These are phyloP conservation scores for Viola odorata DNA, from an alignment of 345 rosid species.

Conservation along the genomic window DNA sequence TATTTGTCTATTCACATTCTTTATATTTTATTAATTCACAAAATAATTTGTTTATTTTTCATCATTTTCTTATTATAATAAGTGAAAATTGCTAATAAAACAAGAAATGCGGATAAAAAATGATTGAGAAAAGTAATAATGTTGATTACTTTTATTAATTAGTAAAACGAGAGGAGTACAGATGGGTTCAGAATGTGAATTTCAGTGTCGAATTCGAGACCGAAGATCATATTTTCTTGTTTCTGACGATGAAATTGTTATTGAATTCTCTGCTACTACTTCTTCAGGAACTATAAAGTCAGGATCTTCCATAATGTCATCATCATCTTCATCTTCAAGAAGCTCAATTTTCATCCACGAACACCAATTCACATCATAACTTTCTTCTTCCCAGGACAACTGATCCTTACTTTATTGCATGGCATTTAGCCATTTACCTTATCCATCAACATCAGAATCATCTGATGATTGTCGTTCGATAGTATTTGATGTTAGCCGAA, in stretches of 20 bases:
- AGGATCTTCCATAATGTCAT: slow-evolving; percentile 36
- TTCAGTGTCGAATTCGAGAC: not conserved
- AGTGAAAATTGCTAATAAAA: too few species aligned
- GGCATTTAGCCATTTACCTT: slow-evolving; percentile 53
- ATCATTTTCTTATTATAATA: too few species aligned
- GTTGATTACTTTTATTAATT: too few species aligned
- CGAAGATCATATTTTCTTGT: slow-evolving; percentile 34
- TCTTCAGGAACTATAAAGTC: slow-evolving; percentile 43
- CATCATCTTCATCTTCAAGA: slow-evolving; percentile 42
- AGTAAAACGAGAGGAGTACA: too few species aligned
- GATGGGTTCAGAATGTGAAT: too few species aligned
- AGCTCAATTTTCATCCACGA: slow-evolving; percentile 61
- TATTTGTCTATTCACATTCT: too few species aligned
- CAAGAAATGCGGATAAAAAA: too few species aligned
- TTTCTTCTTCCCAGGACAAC: slow-evolving; percentile 33
- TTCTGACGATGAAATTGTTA: slow-evolving; percentile 6
- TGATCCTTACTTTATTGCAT: slow-evolving; percentile 36
- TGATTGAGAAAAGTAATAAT: too few species aligned
- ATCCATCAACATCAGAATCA: slow-evolving; percentile 47
- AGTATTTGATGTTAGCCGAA: slow-evolving; percentile 33
- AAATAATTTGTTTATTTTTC: too few species aligned
- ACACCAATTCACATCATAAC: slow-evolving; percentile 41
- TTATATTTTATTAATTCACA: too few species aligned
- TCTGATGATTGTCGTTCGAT: slow-evolving; percentile 59
- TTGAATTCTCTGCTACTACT: slow-evolving; percentile 31